phyloP scores from a whole-genome alignment of 352 stramenopile species.

The Globisporangium barbulae region DNA sequence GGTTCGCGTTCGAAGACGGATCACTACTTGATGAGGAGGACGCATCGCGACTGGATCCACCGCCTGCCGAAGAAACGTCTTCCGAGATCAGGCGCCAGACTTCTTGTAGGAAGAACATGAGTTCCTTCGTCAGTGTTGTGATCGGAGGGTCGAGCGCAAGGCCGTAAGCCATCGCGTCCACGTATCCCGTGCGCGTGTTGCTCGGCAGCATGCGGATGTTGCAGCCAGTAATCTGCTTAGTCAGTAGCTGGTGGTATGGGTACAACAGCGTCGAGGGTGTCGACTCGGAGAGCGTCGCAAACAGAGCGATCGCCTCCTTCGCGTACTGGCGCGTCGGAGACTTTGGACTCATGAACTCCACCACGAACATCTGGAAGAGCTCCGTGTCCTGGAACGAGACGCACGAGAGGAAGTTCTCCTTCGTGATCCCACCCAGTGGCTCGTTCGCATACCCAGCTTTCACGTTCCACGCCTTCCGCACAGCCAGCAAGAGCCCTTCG shows the following conservation, averaged over 20 bases:
- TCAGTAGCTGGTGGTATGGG: constrained; percentile 83
- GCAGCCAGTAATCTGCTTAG: constrained; percentile 81
- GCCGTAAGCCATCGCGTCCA: constrained; percentile 83
- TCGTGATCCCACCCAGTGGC: constrained; percentile 35
- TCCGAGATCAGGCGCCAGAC: constrained; percentile 85
- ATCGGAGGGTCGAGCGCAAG: constrained; percentile 74
- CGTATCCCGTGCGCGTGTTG: constrained; percentile 72
- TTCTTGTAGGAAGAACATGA: constrained; percentile 83
- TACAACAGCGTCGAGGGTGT: constrained; percentile 69
- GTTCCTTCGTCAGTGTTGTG: constrained; percentile 80
- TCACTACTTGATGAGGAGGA: constrained; percentile 24
- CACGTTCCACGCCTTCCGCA: constrained; percentile 59
- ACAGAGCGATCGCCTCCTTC: constrained; percentile 61
- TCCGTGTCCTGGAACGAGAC: constrained; percentile 82
- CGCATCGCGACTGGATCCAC: constrained; percentile 21
- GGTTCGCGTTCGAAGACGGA: constrained; percentile 8
- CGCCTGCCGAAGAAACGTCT: constrained; percentile 26
- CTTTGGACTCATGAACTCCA: constrained; percentile 81
- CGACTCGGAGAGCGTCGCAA: constrained; percentile 52
- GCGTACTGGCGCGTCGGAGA: constrained; percentile 62
- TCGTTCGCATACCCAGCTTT: constrained; percentile 34
- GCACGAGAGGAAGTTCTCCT: constrained; percentile 64
- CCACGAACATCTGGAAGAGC: constrained; percentile 85
- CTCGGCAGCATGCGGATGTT: constrained; percentile 69
- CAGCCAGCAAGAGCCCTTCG: constrained; percentile 47